Evolutionary conservation across 2,329 filamentous ascomycete species (phyloP).

Genomic region (Hypoxylon sp.): DNA sequence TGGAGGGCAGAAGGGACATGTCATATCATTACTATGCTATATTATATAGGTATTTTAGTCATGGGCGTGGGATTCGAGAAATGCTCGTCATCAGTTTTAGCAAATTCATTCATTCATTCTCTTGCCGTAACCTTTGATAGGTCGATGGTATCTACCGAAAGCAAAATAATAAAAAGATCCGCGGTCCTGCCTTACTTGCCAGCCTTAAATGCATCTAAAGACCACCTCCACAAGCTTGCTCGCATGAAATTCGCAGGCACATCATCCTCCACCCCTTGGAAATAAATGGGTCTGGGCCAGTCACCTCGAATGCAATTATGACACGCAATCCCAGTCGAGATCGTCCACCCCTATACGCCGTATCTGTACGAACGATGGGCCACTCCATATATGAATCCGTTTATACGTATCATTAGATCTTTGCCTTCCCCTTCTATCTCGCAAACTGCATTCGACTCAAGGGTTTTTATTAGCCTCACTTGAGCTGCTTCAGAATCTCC

Average conservation of each 20-base stretch:
- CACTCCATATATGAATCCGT: conserved; percentile 7
- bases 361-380: neutral
- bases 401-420: neutral
- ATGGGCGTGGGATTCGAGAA: neutral
- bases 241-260: conserved; percentile 3
- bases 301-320: conserved; percentile 1
- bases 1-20: neutral
- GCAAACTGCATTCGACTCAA: neutral
- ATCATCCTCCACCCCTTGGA: neutral
- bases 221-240: conserved; percentile 4
- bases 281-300: conserved; percentile 1
- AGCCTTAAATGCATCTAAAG: conserved; percentile 10
- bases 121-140: conserved; percentile 16
- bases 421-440: neutral
- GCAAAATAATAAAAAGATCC: conserved; percentile 18
- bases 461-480: conserved; percentile 53
- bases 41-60: neutral
- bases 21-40: neutral
- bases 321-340: conserved; percentile 1
- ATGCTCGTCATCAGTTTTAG: neutral
- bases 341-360: conserved; percentile 7
- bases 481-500: conserved; percentile 75
- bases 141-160: conserved; percentile 39
- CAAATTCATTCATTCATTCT: conserved; percentile 40
- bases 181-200: conserved; percentile 24